A percentile compares a stretch with the other conserved stretches of the same genome.
Conservation (phyloP, 2,329 filamentous ascomycete species). For the Chaetomium olivaceum region DNA sequence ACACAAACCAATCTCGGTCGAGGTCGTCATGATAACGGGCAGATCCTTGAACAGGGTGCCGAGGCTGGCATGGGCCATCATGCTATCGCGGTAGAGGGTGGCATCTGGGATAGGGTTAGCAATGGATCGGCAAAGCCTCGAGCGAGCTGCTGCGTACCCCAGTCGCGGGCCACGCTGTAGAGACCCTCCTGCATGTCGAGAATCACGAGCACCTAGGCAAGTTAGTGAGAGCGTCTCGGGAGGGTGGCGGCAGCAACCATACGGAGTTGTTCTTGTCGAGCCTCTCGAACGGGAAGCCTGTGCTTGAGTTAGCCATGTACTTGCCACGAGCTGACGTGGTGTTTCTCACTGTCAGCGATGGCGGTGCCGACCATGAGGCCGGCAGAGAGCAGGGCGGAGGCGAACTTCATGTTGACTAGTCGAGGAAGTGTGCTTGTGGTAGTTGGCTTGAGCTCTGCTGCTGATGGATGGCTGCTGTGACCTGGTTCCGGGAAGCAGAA, state of each 20-base stretch:
- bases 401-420: conserved; percentile 29
- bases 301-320: not conserved
- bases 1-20: conserved; percentile 55
- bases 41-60: conserved; percentile 63
- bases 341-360: conserved; percentile 27
- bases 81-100: conserved; percentile 64
- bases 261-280: conserved; percentile 38
- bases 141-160: conserved; percentile 32
- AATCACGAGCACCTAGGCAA: conserved; percentile 52
- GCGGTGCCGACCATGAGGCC: conserved; percentile 25
- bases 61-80: conserved; percentile 67
- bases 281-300: conserved; percentile 34
- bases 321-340: not conserved
- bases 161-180: conserved; percentile 64
- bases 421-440: not conserved
- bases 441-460: not conserved
- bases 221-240: not conserved
- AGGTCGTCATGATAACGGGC: conserved; percentile 70
- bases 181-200: conserved; percentile 63
- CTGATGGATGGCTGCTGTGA: conserved; percentile 11
- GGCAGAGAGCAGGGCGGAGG: conserved; percentile 23
- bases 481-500: not conserved
- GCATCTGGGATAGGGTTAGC: conserved; percentile 43
- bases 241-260: conserved; percentile 3
- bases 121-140: not conserved